phyloP scores from a whole-genome alignment of 2,329 filamentous ascomycete species.

The Fusarium buharicum region DNA sequence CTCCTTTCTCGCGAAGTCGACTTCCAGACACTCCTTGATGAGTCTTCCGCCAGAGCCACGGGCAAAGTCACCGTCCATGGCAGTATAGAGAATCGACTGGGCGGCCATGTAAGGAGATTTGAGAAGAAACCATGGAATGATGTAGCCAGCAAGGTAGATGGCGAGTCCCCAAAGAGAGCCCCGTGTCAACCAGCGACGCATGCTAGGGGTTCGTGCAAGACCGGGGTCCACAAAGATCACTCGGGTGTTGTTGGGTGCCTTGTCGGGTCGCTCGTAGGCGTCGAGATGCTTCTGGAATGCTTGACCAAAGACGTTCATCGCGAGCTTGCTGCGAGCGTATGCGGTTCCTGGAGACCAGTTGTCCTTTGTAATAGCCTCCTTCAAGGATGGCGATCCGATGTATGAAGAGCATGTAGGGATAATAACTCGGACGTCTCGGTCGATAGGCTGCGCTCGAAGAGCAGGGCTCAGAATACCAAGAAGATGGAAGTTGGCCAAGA shows the following conservation, averaged over 20 bases:
- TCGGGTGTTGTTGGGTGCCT: constrained; percentile 81
- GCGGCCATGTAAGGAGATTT: constrained; percentile 87
- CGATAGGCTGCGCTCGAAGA: constrained; percentile 88
- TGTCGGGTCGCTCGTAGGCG: constrained; percentile 84
- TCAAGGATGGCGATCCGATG: constrained; percentile 77
- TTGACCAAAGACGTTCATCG: constrained; percentile 87
- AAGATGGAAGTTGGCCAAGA: constrained; percentile 93
- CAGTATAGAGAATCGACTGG: constrained; percentile 85
- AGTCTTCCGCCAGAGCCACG: constrained; percentile 74
- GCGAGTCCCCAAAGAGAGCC: constrained; percentile 84
- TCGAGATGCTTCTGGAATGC: constrained; percentile 94
- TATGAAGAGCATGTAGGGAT: constrained; percentile 90
- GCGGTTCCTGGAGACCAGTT: constrained; percentile 66
- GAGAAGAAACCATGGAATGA: constrained; percentile 85
- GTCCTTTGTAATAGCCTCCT: constrained; percentile 60
- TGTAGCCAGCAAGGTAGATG: constrained; percentile 80
- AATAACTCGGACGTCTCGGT: constrained; percentile 90
- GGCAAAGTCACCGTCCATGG: constrained; percentile 80
- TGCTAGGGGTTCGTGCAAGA: constrained; percentile 84
- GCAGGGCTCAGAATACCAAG: constrained; percentile 91
- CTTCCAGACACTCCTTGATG: constrained; percentile 88
- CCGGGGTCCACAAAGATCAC: constrained; percentile 92
- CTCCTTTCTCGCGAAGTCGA: constrained; percentile 77
- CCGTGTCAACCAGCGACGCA: constrained; percentile 84
- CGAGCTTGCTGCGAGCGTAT: constrained; percentile 76